Base-by-base conservation (phyloP, 148 eudicot species). In the Rhododendron ovatum region DNA sequence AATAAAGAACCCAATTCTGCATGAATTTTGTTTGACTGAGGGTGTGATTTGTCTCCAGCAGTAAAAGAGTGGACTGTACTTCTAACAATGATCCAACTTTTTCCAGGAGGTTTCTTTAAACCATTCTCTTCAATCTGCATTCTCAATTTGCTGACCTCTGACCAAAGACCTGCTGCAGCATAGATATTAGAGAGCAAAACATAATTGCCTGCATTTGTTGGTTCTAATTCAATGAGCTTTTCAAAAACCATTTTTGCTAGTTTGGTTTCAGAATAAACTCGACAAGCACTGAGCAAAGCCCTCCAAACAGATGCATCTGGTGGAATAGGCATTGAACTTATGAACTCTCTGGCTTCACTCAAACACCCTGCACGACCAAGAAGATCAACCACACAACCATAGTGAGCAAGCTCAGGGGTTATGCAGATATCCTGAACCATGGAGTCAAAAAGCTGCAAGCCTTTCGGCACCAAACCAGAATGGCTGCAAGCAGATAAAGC, bases 221-320 rank as follows among this genome's bases (percentile, higher is more conserved):
- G 94, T 87, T 92, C 94, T 80, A 91, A 47, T 85, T 92, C 90
- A 59, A 89, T 75, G 61, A 92, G 94, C 80, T 71, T 89, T 43
- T 86, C 85, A 41, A 86, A 88, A 45, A 85, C 59, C 50, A 59
- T 82, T 77, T 85, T 79, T 35, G 90, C 90, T 85, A 88, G 51
- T 50, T 82, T 75, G 47, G 78, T 84, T 14, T 88, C 84, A 33
- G 88, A 81, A 85, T 83, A 76, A 18, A 86, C 84, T 88, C 92
- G 79, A 74, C 90, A 91, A 85, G 93, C 89, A 85, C 88, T 80
- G 55, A 92, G 90, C 74, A 92, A 85, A 39, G 91, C 89, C 83
- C 93, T 87, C 94, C 91, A 91, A 12, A 91, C 83, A 57, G 93
- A 89, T 51, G 91, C 91, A 84, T 91, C 92, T 71, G 94, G 91